Evolutionary conservation across 2,329 filamentous ascomycete genomes (phyloP).

Genomic region (Diaporthe longicolla): DNA sequence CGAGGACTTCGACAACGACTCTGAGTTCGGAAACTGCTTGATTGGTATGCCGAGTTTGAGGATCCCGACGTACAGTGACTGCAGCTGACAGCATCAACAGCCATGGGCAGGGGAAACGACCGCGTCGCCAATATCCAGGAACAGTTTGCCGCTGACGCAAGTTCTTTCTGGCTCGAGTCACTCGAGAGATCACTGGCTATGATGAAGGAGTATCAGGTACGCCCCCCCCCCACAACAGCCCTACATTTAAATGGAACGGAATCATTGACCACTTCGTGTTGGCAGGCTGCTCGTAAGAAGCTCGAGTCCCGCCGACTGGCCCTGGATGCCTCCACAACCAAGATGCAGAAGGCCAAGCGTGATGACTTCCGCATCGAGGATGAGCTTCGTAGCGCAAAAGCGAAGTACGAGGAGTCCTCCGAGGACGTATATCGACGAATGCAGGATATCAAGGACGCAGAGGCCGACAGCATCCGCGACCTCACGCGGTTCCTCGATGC

Average conservation of each 20-base stretch:
- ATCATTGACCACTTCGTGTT: conserved; percentile 42
- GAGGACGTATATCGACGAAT: conserved; percentile 94
- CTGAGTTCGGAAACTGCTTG: conserved; percentile 90
- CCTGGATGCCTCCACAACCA: conserved; percentile 89
- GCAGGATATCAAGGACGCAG: conserved; percentile 96
- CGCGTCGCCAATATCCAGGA: conserved; percentile 89
- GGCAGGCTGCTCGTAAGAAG: conserved; percentile 86
- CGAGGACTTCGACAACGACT: conserved; percentile 92
- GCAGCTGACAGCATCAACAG: conserved; percentile 55
- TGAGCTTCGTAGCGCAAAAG: conserved; percentile 89
- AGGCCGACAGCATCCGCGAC: conserved; percentile 85
- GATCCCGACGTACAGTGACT: neutral
- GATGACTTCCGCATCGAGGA: conserved; percentile 96
- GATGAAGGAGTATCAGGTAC: conserved; percentile 97
- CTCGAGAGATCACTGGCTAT: conserved; percentile 89
- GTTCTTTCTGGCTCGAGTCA: conserved; percentile 89
- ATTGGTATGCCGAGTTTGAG: conserved; percentile 66
- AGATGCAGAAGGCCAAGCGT: conserved; percentile 93
- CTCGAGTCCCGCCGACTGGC: conserved; percentile 90
- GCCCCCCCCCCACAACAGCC: conserved; percentile 45
- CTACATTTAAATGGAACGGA: neutral
- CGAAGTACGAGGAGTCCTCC: conserved; percentile 95
- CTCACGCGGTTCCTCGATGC: conserved; percentile 87
- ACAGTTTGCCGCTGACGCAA: conserved; percentile 82
- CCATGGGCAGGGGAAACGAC: conserved; percentile 89